phyloP scores from a whole-genome alignment of 371 early-diverging fungal genomes.

The Encephalitozoon intestinalis region DNA sequence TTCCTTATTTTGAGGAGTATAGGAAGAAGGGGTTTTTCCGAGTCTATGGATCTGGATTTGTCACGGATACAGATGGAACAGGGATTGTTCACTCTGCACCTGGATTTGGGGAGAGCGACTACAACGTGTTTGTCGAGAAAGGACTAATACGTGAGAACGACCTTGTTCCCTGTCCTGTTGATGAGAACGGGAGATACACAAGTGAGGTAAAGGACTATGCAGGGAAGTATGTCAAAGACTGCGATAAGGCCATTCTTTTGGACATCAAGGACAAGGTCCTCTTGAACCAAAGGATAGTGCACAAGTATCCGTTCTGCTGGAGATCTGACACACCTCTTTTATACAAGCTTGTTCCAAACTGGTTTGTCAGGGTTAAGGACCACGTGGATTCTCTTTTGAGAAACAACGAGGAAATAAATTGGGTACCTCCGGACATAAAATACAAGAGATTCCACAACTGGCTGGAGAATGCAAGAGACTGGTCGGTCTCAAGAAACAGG shows the following conservation, averaged over 20 bases:
- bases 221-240: constrained; percentile 87
- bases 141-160: constrained; percentile 76
- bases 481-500: constrained; percentile 95
- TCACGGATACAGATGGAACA: constrained; percentile 88
- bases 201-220: constrained; percentile 64
- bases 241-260: constrained; percentile 86
- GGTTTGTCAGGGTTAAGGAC: constrained; percentile 89
- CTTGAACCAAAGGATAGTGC: constrained; percentile 64
- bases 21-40: constrained; percentile 69
- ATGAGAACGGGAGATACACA: constrained; percentile 81
- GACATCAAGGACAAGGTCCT: constrained; percentile 53
- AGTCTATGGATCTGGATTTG: constrained; percentile 79
- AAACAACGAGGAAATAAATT: constrained; percentile 78
- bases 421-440: constrained; percentile 93
- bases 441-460: constrained; percentile 96
- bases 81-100: constrained; percentile 99
- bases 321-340: constrained; percentile 95
- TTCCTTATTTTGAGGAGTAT: constrained; percentile 69
- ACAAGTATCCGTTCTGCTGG: constrained; percentile 91
- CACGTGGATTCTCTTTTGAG: constrained; percentile 73
- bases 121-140: constrained; percentile 77
- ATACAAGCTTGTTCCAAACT: constrained; percentile 90
- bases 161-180: constrained; percentile 78
- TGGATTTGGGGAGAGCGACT: constrained; percentile 99
- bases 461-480: constrained; percentile 93